These are phyloP conservation scores for Ganoderma boninense DNA, from an alignment of 1,284 basidiomycete species.

Conservation along the genomic window DNA sequence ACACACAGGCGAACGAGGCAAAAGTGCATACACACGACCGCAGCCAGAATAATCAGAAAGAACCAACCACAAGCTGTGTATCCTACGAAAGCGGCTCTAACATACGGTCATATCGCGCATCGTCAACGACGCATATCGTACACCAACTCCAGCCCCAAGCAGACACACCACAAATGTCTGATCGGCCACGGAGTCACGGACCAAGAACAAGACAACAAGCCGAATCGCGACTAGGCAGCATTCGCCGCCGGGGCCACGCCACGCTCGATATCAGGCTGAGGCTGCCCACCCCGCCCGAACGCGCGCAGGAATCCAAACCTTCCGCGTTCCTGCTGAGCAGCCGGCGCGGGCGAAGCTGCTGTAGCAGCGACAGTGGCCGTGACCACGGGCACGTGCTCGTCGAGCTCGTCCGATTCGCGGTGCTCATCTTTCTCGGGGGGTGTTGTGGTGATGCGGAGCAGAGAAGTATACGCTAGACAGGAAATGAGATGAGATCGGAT, in stretches of 20 bases:
- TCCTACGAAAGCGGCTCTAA: not conserved
- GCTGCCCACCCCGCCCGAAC: conserved; percentile 36
- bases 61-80: not conserved
- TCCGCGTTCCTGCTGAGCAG: conserved; percentile 37
- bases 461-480: conserved; percentile 80
- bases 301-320: conserved; percentile 45
- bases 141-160: not conserved
- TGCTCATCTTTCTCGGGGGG: conserved; percentile 60
- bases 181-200: not conserved
- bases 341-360: conserved; percentile 30
- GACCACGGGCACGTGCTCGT: conserved; percentile 37
- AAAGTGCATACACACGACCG: not conserved
- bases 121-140: not conserved
- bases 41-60: not conserved
- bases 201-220: not conserved
- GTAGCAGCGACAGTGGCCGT: conserved; percentile 20
- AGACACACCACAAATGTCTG: not conserved
- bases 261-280: conserved; percentile 49
- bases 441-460: conserved; percentile 83
- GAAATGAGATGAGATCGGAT: conserved; percentile 8
- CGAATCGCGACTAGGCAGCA: conserved; percentile 15
- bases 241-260: conserved; percentile 34
- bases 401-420: conserved; percentile 46
- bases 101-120: not conserved
- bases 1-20: not conserved